Evolutionary conservation across 768 basidiomycete species (phyloP).

Genomic region (Panus rudis): DNA sequence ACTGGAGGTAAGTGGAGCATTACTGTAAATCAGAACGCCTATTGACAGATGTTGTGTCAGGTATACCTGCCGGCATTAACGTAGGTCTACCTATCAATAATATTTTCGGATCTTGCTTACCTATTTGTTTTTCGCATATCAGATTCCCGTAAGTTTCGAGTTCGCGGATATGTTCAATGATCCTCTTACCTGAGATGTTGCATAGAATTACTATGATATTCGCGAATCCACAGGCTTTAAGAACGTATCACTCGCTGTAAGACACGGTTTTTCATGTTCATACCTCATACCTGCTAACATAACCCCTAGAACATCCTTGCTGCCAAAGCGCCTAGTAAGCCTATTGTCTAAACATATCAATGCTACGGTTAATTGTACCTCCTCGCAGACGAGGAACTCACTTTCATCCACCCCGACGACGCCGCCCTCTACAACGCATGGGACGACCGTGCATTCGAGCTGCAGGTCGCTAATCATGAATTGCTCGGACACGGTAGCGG

Average conservation of each 20-base stretch:
- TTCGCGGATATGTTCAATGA: background rate
- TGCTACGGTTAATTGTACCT: background rate
- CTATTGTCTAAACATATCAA: background rate
- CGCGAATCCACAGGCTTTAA: constrained; percentile 81
- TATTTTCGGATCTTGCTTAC: background rate
- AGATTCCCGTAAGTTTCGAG: constrained; percentile 56
- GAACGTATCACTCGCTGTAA: constrained; percentile 76
- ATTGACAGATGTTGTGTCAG: constrained; percentile 25
- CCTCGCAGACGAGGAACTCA: constrained; percentile 59
- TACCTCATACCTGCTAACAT: background rate
- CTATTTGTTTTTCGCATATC: constrained; percentile 4
- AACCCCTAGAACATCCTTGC: constrained; percentile 64
- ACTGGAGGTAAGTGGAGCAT: constrained; percentile 54
- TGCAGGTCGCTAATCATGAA: constrained; percentile 90
- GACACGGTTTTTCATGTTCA: constrained; percentile 15
- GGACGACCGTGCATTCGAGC: constrained; percentile 74
- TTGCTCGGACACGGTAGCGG: constrained; percentile 82
- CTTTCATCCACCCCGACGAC: constrained; percentile 80
- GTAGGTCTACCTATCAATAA: constrained; percentile 30
- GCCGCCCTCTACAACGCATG: constrained; percentile 66
- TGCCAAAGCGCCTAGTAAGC: constrained; percentile 74
- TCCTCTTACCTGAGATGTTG: constrained; percentile 2
- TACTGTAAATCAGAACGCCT: background rate
- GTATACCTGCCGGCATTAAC: constrained; percentile 85
- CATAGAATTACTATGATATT: constrained; percentile 75